A percentile compares a stretch with the other conserved stretches of the same genome.
phyloP scores from a whole-genome alignment of 2,329 filamentous ascomycete species.

The Ophioceras dolichostomum region DNA sequence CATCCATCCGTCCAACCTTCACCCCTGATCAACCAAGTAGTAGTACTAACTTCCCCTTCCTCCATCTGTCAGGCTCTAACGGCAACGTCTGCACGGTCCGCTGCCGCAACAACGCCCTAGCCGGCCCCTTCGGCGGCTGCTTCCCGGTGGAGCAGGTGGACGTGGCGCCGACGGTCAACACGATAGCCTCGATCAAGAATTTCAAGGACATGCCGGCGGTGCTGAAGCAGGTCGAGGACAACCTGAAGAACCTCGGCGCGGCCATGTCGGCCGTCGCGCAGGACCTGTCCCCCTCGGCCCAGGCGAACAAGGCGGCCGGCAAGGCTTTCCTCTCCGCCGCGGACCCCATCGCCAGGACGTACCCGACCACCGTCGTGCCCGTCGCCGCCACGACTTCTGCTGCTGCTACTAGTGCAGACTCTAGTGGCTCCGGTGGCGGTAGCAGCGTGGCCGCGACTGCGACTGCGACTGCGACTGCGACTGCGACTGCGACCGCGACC shows the following conservation, averaged over 20 bases:
- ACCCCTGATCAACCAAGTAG: too few relatives aligned
- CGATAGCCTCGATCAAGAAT: constrained; percentile 31
- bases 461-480: neutral
- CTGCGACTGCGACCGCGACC: neutral
- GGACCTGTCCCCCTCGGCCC: constrained; percentile 19
- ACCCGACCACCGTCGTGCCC: constrained; percentile 2
- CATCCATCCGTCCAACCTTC: neutral
- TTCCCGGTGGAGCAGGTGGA: constrained; percentile 45
- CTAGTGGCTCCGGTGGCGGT: too few relatives aligned
- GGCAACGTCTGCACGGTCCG: constrained; percentile 47
- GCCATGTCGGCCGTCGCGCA: constrained; percentile 14
- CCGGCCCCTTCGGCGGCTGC: constrained; percentile 32
- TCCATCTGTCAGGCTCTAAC: too few relatives aligned
- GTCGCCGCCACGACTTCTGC: neutral
- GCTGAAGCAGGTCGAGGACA: constrained; percentile 32
- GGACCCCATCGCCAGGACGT: neutral
- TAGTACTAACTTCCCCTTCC: too few relatives aligned
- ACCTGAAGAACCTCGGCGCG: constrained; percentile 33
- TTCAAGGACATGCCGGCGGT: constrained; percentile 33
- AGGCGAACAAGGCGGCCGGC: neutral
- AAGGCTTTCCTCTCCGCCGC: neutral
- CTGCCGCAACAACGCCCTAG: constrained; percentile 43
- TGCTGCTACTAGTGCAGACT: neutral
- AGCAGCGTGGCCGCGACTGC: constrained; percentile 4
- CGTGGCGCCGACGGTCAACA: constrained; percentile 25